These are phyloP conservation scores for Kwoniella europaea DNA, from an alignment of 768 basidiomycete genomes.

Conservation along the genomic window DNA sequence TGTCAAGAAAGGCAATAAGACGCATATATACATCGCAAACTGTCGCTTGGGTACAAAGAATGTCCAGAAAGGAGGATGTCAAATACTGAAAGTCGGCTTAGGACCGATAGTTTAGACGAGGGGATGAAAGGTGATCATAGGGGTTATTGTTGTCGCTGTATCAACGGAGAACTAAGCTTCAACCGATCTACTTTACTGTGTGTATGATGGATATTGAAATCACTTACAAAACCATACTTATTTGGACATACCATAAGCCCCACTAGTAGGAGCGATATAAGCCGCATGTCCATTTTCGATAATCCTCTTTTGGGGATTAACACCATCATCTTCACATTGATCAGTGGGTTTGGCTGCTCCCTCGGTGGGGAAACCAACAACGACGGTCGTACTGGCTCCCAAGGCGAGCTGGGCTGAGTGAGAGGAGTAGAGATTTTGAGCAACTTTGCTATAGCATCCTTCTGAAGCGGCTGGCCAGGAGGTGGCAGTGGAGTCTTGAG, in stretches of 20 bases:
- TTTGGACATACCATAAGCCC: slow-evolving; percentile 1
- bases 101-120: too few species aligned
- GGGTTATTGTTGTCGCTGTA: too few species aligned
- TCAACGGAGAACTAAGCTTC: too few species aligned
- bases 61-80: too few species aligned
- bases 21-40: too few species aligned
- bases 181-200: too few species aligned
- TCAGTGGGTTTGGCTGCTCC: slow-evolving; percentile 6
- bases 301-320: neutral
- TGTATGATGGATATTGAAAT: too few species aligned
- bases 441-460: slow-evolving; percentile 6
- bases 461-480: neutral
- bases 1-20: too few species aligned
- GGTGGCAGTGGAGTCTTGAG: neutral
- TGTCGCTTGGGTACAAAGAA: too few species aligned
- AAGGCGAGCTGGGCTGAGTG: slow-evolving; percentile 9
- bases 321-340: slow-evolving; percentile 3
- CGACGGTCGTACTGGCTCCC: slow-evolving; percentile 1
- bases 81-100: too few species aligned
- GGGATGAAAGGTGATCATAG: too few species aligned
- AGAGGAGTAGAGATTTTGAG: slow-evolving; percentile 1
- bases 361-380: slow-evolving; percentile 9
- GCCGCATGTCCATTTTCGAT: neutral
- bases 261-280: slow-evolving; percentile 1
- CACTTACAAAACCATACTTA: neutral